phyloP scores from a whole-genome alignment of 306 rosid species.

The Fragaria ananassa region DNA sequence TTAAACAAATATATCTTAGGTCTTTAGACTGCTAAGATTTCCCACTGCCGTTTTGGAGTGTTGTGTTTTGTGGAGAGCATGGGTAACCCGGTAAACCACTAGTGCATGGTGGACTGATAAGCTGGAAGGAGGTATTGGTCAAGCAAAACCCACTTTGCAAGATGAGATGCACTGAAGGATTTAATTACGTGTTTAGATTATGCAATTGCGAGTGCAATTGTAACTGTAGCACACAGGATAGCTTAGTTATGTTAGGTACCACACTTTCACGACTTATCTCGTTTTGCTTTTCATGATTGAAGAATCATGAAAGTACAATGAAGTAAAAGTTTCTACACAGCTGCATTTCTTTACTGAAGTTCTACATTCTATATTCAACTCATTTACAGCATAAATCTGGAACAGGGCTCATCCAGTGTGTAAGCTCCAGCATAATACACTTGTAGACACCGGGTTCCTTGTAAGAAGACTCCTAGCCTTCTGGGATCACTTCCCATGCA shows the following conservation, averaged over 20 bases:
- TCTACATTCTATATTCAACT: not conserved
- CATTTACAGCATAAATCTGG: not conserved
- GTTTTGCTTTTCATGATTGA: not conserved
- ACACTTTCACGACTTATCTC: not conserved
- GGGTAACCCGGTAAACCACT: constrained; percentile 13
- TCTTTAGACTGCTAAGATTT: too few species aligned
- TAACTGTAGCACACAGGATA: not conserved
- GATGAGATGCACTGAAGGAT: not conserved
- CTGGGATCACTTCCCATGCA: not conserved
- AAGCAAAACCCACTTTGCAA: not conserved
- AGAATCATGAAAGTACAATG: too few species aligned
- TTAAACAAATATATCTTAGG: too few species aligned
- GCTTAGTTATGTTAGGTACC: not conserved
- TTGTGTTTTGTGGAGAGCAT: constrained; percentile 24
- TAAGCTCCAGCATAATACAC: not conserved
- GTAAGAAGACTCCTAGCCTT: not conserved
- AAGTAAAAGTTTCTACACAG: not conserved
- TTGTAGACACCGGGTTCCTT: not conserved
- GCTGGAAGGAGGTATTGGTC: not conserved
- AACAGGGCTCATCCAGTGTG: not conserved
- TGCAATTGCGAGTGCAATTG: not conserved
- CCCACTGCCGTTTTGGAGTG: not conserved
- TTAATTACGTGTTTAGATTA: not conserved
- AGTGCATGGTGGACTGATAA: not conserved
- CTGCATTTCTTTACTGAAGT: not conserved